Evolutionary conservation across 1,284 basidiomycete species (phyloP).

Genomic region (Trametes versicolor): DNA sequence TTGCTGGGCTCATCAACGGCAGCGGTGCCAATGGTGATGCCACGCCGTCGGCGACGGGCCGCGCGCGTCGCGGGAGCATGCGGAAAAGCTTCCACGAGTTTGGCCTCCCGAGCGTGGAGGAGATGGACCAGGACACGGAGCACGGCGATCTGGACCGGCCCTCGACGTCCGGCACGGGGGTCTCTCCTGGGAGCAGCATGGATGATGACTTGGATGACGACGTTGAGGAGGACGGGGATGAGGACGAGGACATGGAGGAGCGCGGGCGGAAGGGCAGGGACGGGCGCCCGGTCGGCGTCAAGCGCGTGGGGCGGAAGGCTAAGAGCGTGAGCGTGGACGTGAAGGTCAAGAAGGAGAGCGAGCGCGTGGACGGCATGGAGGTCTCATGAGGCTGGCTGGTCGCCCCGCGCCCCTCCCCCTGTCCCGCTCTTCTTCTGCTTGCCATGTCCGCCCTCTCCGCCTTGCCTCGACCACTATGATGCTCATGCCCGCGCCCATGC

Average conservation of each 20-base stretch:
- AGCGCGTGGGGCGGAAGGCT: constrained; percentile 35
- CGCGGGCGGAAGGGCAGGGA: constrained; percentile 43
- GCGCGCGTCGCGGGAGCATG: constrained; percentile 32
- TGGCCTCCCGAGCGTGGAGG: constrained; percentile 45
- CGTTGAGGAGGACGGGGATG: constrained; percentile 34
- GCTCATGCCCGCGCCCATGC: constrained; percentile 9
- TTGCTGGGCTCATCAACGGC: constrained; percentile 31
- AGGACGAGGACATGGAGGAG: constrained; percentile 37
- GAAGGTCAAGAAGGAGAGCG: constrained; percentile 45
- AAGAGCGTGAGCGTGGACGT: constrained; percentile 38
- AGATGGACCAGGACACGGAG: constrained; percentile 44
- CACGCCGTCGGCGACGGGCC: constrained; percentile 19
- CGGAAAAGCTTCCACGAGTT: constrained; percentile 40
- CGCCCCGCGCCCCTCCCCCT: neutral
- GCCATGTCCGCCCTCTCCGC: neutral
- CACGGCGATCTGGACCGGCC: constrained; percentile 41
- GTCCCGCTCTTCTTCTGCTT: neutral
- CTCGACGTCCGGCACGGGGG: constrained; percentile 37
- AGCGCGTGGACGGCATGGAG: constrained; percentile 34
- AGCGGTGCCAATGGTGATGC: constrained; percentile 11
- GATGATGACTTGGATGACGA: constrained; percentile 38
- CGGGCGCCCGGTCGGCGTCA: constrained; percentile 39
- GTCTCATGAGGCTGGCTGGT: constrained; percentile 31
- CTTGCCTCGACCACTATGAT: constrained; percentile 4
- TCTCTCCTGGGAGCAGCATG: constrained; percentile 33